Conservation (phyloP, 1,284 basidiomycete species). For the Leccinum subfulvum region DNA sequence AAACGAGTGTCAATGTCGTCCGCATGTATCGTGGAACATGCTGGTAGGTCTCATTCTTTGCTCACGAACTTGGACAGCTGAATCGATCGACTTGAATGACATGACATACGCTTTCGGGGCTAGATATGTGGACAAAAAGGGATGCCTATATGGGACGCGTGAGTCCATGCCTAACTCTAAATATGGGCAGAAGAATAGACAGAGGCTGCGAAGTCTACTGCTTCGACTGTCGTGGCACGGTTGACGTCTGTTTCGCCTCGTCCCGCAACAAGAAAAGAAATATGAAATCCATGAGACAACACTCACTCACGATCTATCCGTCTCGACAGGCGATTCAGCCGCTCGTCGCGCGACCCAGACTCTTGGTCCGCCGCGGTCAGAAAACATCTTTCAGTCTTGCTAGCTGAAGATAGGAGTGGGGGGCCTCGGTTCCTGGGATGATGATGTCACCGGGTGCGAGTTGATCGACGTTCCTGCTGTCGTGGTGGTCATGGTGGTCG, state of each 20-base stretch:
- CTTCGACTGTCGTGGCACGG: too few relatives aligned
- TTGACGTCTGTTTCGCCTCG: too few relatives aligned
- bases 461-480: neutral
- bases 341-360: constrained; percentile 86
- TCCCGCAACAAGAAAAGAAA: too few relatives aligned
- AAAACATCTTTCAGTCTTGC: constrained; percentile 85
- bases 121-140: neutral
- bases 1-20: neutral
- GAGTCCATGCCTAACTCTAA: too few relatives aligned
- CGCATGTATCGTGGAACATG: neutral
- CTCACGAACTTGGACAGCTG: too few relatives aligned
- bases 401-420: constrained; percentile 61
- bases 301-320: too few relatives aligned
- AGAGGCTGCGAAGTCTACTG: too few relatives aligned
- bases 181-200: too few relatives aligned
- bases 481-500: neutral
- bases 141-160: too few relatives aligned
- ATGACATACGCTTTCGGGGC: neutral
- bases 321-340: constrained; percentile 58
- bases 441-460: constrained; percentile 8
- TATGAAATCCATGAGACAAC: too few relatives aligned
- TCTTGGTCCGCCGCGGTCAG: constrained; percentile 96
- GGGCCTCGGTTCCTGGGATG: constrained; percentile 29
- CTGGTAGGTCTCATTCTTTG: neutral
- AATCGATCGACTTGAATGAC: neutral